Percentiles rank a stretch among this genome's conserved stretches.
Evolutionary conservation across 495 filamentous ascomycete species (phyloP).

Genomic region (Chaetomium tenue): DNA sequence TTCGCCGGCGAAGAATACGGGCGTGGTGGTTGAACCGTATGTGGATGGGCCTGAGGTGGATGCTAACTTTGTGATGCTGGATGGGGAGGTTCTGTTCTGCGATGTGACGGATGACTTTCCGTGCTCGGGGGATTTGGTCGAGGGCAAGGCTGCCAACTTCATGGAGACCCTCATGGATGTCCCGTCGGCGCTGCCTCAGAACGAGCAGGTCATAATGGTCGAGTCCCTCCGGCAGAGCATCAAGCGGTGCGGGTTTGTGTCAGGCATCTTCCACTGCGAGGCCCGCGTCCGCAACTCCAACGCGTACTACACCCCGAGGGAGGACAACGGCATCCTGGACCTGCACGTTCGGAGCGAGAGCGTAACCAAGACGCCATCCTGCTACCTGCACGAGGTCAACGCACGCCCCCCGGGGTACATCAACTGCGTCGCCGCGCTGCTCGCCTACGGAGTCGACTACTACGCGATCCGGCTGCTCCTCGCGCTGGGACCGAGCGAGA

Average conservation of each 20-base stretch:
- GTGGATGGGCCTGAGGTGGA: slow-evolving; percentile 47
- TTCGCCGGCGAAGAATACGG: slow-evolving; percentile 23
- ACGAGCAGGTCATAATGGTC: slow-evolving; percentile 24
- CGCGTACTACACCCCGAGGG: slow-evolving; percentile 12
- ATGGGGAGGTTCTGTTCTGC: slow-evolving; percentile 43
- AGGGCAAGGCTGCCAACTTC: slow-evolving; percentile 22
- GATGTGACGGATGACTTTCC: slow-evolving; percentile 48
- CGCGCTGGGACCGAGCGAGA: slow-evolving; percentile 26
- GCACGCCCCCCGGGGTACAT: slow-evolving; percentile 35
- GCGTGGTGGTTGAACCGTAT: slow-evolving; percentile 34
- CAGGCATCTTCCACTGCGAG: slow-evolving; percentile 40
- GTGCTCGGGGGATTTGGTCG: slow-evolving; percentile 31
- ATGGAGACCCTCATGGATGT: slow-evolving; percentile 27
- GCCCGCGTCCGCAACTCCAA: slow-evolving; percentile 31
- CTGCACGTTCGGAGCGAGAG: slow-evolving; percentile 3
- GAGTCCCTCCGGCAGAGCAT: slow-evolving; percentile 24
- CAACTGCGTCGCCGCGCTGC: slow-evolving; percentile 23
- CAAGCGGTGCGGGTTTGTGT: slow-evolving; percentile 31
- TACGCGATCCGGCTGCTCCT: slow-evolving; percentile 34
- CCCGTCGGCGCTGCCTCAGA: slow-evolving; percentile 22
- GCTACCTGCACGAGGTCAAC: slow-evolving; percentile 40
- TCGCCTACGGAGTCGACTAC: slow-evolving; percentile 43
- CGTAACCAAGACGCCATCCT: slow-evolving; percentile 10
- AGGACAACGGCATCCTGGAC: slow-evolving; percentile 22
- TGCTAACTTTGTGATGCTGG: slow-evolving; percentile 41